Conservation (phyloP, 768 basidiomycete species). For the Mycena capillaripes region DNA sequence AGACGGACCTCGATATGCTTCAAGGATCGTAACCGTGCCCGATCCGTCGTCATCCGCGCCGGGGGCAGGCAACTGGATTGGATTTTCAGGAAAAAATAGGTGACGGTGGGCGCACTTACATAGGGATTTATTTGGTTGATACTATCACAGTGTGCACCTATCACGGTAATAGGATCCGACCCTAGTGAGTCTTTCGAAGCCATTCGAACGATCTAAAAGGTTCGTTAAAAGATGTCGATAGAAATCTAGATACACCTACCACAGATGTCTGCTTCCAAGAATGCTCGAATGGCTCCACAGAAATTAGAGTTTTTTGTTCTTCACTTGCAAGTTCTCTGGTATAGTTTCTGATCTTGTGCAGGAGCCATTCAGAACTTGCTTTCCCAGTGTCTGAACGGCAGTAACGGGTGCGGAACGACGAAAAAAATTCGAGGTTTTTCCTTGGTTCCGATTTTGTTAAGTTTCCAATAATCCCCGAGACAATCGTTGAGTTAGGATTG, state of each 20-base stretch:
- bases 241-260: conserved; percentile 15
- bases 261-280: conserved; percentile 35
- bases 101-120: neutral
- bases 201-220: conserved; percentile 43
- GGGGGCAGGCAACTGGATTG: conserved; percentile 41
- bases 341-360: conserved; percentile 23
- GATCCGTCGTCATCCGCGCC: conserved; percentile 52
- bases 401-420: conserved; percentile 66
- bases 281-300: conserved; percentile 28
- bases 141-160: conserved; percentile 47
- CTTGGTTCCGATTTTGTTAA: conserved; percentile 52
- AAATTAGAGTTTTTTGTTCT: conserved; percentile 19
- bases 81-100: neutral
- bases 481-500: conserved; percentile 27
- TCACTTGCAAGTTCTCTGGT: conserved; percentile 22
- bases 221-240: neutral
- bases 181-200: conserved; percentile 34
- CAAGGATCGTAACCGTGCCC: conserved; percentile 65
- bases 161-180: conserved; percentile 37
- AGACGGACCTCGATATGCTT: conserved; percentile 62
- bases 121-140: conserved; percentile 42
- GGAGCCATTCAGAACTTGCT: conserved; percentile 30
- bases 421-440: conserved; percentile 60
- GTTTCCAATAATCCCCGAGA: conserved; percentile 10
- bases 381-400: conserved; percentile 46